Base-by-base conservation (phyloP, 306 rosid species). In the Cucumis cinereus region DNA sequence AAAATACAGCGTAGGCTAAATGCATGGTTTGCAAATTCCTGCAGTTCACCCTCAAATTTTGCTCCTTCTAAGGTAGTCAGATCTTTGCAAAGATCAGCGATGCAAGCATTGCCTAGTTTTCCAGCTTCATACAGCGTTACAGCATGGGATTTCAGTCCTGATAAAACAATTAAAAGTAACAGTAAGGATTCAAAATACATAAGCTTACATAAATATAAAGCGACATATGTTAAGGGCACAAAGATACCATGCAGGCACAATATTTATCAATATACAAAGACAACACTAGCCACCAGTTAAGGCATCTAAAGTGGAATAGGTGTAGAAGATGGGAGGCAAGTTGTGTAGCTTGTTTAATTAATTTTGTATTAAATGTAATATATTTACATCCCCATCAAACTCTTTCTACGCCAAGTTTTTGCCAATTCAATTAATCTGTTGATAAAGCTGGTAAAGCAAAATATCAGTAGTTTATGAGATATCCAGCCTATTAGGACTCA, bases 131-230 rank as follows among this genome's bases (percentile, higher is more conserved):
- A 94, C 52, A 94, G 92, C 13, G 97, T 94, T 70, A 94, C 98
- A 23, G 99, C 99, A 90, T 94, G 99, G 67, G 97, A 90, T 85
- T 94, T 94, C 85, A 94, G 82, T 71, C 99, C 99, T 94, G 88
- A 81, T 79, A 80, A 77, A 74, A 26, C 77, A 47, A 74, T 23
- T 9, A 45, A 78, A 73, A 64, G 50, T 1, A 74, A n/a, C 64
- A 82, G 14, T 64, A 41, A 30, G 41, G 56, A 19, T 33, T 23
- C 36, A 24, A 71, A 71, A 71, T 28, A 45, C 52, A 45, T 45
- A 69, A 69, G 57, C 55, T 45, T 23, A 14, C 53, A 67, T 11
- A 33, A 16, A 71, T 45, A 69, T 8, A 71, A 13, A 71, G 15
- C 40, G 4, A 15, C 33, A 13, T 49, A 26, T 24, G 2, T 49